Conservation (phyloP, 2,329 filamentous ascomycete species). For the Penicillium sp. region DNA sequence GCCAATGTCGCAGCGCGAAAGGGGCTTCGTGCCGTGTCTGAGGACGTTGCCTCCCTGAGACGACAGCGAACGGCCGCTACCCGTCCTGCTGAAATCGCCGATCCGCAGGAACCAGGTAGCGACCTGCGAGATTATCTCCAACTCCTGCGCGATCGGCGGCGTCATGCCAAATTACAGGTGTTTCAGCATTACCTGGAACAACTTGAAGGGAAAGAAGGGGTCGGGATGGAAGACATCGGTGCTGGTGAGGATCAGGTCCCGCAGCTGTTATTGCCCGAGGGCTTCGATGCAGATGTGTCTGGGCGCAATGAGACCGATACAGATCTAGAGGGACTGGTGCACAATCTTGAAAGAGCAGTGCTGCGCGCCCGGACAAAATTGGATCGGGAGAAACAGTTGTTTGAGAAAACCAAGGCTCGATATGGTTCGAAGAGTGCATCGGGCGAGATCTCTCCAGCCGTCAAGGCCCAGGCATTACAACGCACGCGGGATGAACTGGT, state of each 20-base stretch:
- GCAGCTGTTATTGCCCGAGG: constrained; percentile 16
- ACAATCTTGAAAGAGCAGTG: constrained; percentile 41
- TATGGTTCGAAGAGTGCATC: constrained; percentile 13
- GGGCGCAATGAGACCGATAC: constrained; percentile 12
- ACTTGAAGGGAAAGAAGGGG: constrained; percentile 31
- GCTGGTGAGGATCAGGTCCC: constrained; percentile 12
- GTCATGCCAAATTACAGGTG: constrained; percentile 47
- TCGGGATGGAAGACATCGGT: constrained; percentile 22
- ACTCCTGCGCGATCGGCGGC: constrained; percentile 47
- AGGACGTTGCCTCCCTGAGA: constrained; percentile 32
- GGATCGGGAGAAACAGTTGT: constrained; percentile 35
- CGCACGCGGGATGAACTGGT: constrained; percentile 50
- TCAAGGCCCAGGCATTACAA: constrained; percentile 40
- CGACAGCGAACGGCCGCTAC: constrained; percentile 21
- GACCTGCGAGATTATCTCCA: constrained; percentile 43
- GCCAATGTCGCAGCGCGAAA: constrained; percentile 42
- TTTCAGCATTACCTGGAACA: constrained; percentile 48
- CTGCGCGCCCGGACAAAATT: constrained; percentile 37
- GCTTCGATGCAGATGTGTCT: constrained; percentile 14
- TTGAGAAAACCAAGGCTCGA: constrained; percentile 32
- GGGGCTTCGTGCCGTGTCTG: constrained; percentile 35
- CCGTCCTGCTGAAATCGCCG: constrained; percentile 15
- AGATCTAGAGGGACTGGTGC: constrained; percentile 34
- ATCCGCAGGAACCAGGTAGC: constrained; percentile 20
- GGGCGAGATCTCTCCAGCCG: constrained; percentile 9